Base-by-base conservation (phyloP, 164 flowering plant genomes). In the Magnolia kwangsiensis region DNA sequence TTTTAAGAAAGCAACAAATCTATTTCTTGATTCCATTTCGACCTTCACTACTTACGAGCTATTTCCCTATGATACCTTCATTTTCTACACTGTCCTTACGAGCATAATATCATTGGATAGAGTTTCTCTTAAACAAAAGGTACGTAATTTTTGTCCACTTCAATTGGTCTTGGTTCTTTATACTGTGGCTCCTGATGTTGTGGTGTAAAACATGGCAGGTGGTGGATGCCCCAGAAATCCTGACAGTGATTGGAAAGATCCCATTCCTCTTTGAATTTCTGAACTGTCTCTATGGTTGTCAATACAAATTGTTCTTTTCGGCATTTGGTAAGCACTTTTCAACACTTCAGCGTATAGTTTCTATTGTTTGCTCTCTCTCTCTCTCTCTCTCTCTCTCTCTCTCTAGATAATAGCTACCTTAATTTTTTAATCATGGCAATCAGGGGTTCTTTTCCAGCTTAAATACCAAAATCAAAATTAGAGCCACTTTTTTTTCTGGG, bases 41-140 rank as follows among this genome's bases (percentile, higher is more conserved):
- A 96, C 99, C 64, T 96, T 96, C 87, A 96, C 99, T 16, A 94
- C 98, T 59, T 96, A 96, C 69, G 99, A 96, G 69, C 89, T 96
- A 65, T 94, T 94, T 84, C 84, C 98, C 0, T 96, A 96, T 84
- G 95, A 90, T 75, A 94, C 94, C 71, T 96, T 96, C 84, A 89
- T 96, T 50, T 96, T 94, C 78, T 96, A 96, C 83, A 92, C 97
- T 74, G 98, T 92, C 72, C 93, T 94, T 45, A 88, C 98, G 13
- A 90, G 97, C 86, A 89, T 96, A 67, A 94, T 96, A 77, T 87
- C 96, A 1, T 79, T 96, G 90, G 99, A 96, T 77, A 86, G 98
- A 85, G 99, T 94, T 80, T 92, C 97, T 5, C 78, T 96, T 70
- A 94, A 94, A 79, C 96, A 94, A 75, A 96, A 94, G 98, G 97